A percentile compares a stretch with the other conserved stretches of the same genome.
phyloP scores from a whole-genome alignment of 441 rosid species.

The Pelargonium cotyledonis region DNA sequence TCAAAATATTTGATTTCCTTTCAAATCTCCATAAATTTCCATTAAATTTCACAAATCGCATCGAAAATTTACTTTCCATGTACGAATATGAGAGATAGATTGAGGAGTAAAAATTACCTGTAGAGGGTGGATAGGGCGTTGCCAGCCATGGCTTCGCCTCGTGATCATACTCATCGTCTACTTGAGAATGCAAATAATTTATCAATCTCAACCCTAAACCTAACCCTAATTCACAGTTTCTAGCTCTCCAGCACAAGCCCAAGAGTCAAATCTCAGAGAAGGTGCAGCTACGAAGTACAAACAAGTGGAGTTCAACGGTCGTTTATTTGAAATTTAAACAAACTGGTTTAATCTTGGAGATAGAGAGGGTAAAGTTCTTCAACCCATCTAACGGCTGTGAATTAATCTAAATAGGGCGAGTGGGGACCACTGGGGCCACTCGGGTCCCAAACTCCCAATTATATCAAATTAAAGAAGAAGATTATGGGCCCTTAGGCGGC shows the following conservation, averaged over 20 bases:
- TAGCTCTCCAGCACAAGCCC: neutral
- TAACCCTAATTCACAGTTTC: neutral
- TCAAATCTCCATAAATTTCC: no score
- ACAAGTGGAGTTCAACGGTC: neutral
- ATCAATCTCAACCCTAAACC: no score
- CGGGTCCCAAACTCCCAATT: neutral
- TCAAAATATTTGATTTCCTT: neutral
- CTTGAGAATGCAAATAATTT: neutral
- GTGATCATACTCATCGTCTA: slow-evolving; percentile 12
- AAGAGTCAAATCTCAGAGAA: neutral
- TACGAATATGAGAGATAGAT: neutral
- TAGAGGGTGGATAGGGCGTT: slow-evolving; percentile 74
- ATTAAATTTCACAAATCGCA: no score
- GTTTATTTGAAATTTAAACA: slow-evolving; percentile 3
- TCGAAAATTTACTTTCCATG: no score
- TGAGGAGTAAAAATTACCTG: slow-evolving; percentile 42
- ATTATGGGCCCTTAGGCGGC: neutral
- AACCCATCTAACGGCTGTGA: neutral
- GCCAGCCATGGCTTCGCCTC: slow-evolving; percentile 89
- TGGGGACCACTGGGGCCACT: neutral
- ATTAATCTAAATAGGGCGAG: neutral
- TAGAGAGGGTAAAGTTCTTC: neutral
- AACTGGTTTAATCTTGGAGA: neutral
- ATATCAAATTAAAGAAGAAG: neutral
- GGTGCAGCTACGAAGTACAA: neutral